These are phyloP conservation scores for Arthrobotrys entomopaga DNA, from an alignment of 2,329 filamentous ascomycete genomes.

Conservation along the genomic window DNA sequence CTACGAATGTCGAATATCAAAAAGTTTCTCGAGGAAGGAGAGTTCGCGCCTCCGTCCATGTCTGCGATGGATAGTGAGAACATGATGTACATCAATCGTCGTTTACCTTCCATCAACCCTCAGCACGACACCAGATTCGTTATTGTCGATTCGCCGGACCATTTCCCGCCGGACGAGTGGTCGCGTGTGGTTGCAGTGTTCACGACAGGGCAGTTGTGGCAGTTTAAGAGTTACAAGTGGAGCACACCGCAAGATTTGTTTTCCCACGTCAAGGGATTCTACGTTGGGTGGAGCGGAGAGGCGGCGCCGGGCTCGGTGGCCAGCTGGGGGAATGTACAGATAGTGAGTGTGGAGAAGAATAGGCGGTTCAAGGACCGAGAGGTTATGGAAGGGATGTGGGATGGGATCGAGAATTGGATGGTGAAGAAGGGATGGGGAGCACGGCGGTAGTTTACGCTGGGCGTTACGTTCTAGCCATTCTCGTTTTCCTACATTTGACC, in stretches of 20 bases:
- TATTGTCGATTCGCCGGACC: conserved; percentile 88
- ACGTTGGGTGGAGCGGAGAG: conserved; percentile 91
- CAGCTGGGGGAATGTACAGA: conserved; percentile 85
- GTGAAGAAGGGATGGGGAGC: conserved; percentile 77
- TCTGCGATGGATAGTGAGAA: conserved; percentile 70
- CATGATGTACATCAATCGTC: conserved; percentile 85
- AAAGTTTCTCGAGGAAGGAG: conserved; percentile 85
- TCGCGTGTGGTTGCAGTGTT: conserved; percentile 93
- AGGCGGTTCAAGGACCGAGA: conserved; percentile 88
- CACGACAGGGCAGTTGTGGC: conserved; percentile 96
- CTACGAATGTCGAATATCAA: conserved; percentile 96
- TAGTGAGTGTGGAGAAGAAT: conserved; percentile 85
- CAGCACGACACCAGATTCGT: conserved; percentile 87
- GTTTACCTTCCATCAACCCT: conserved; percentile 76
- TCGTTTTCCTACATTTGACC: neutral
- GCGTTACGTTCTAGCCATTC: conserved; percentile 1
- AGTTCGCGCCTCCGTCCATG: conserved; percentile 77
- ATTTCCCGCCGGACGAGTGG: conserved; percentile 99
- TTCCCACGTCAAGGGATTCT: conserved; percentile 84
- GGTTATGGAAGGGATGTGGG: conserved; percentile 93
- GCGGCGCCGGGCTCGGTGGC: conserved; percentile 79
- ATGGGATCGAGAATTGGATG: conserved; percentile 87
- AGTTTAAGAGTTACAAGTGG: conserved; percentile 99
- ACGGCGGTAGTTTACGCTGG: conserved; percentile 14
- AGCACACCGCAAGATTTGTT: conserved; percentile 88